Evolutionary conservation across 495 filamentous ascomycete genomes (phyloP), one percentile per base, ranked within the genome.

Genomic region (Cetradonia linearis): DNA sequence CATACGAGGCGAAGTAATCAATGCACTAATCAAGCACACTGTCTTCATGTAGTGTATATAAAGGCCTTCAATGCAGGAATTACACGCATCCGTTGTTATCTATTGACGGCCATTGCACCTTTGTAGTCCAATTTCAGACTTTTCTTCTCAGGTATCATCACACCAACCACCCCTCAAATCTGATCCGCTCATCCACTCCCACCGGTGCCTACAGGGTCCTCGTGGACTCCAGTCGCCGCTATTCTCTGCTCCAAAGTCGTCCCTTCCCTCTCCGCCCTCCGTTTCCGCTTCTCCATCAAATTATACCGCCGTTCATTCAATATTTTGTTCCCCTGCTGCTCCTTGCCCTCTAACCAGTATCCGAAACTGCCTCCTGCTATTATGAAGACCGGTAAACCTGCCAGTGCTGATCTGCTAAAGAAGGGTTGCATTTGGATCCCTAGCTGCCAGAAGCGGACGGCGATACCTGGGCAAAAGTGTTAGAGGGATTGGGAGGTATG

Each of bases 391-490:
- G 94, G 91, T 75, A 94, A 98, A n/a, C 81, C 89, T 86, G 86
- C 92, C 62, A 93, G 78, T 44, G 86, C 83, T 69, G 83, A 77
- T 60, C 76, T 79, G 71, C 81, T 82, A 78, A 96, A 86, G 71
- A 95, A 83, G 23, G 93, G 93, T 59, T 93, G 91, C 92, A 95
- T 94, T 76, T 98, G 92, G 69, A 98, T 90, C 66, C 91, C 94
- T 71, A 97, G 86, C 75, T 96, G 92, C 89, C 89, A 96, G 72
- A 89, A 75, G 65, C 92, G 90, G 70, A 91, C 86, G 68, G 84
- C 89, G 69, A 95, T 70, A 78, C 93, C 93, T 98, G 61, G 27
- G 20, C 14, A 14, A n/a, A 20, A 36, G 20, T 40, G 25, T 63
- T 56, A 65, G 50, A 20, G 25, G 13, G 36, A 28, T 3, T 20